Base-by-base conservation (phyloP, 305 asterid genomes). In the Fraxinus velutina region DNA sequence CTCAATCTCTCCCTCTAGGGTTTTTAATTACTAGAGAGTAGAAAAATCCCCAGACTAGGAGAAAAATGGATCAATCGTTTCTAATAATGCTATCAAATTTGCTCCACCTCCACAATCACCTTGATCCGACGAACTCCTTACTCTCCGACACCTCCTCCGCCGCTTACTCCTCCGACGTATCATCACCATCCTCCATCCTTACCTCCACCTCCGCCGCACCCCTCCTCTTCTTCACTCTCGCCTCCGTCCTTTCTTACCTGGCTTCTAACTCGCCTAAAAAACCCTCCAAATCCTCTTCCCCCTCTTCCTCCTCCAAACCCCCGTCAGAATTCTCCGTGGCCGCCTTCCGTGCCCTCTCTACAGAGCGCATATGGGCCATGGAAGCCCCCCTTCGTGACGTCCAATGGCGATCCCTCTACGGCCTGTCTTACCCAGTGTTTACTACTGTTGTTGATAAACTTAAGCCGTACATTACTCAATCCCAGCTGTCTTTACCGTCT, bases 361-460 rank as follows among this genome's bases (percentile, higher is more conserved):
- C 99, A 78, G 98, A 96, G 42, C 99, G 85, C 82, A 94, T 96
- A 3, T 96, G 99, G 99, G 90, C 95, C 34, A 94, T 96, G 98
- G 99, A 96, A 78, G 93, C 97, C 55, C 97, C 98, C 5, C 89
- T 88, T 29, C 97, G 99, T 57, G 98, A 96, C 85, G 97, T 97
- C 57, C 98, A 96, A 36, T 96, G 99, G 99, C 90, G 98, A 37
- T 89, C 98, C 36, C 93, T 94, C 0, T 96, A 94, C 89, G 99
- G 99, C 44, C 79, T 96, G 0, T 96, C 99, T 9, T 91, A 94
- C 86, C 98, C 99, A 1, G 97, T 93, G 13, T 96, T 96, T 88
- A 96, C 99, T 70, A 96, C 98, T 22, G 92, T 96, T 34, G 99
- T 94, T 0, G 97, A 96, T 5, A 94, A 94, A 83, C 94, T 96